Conservation (phyloP, 2,329 filamentous ascomycete species). For the Calonectria pauciramosa region DNA sequence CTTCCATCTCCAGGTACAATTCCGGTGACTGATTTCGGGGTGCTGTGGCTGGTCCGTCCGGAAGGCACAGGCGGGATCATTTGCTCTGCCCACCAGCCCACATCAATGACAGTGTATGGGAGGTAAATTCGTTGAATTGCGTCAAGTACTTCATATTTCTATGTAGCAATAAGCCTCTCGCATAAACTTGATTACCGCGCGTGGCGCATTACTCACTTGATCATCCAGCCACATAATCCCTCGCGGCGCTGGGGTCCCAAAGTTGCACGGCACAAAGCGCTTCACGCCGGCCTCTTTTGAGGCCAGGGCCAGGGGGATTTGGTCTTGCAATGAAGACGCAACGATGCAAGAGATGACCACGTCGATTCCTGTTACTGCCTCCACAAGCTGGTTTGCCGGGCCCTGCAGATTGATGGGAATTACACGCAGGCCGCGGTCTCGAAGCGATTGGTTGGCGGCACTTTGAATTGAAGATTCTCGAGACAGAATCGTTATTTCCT, state of each 20-base stretch:
- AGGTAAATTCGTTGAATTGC: not conserved
- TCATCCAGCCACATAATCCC: not conserved
- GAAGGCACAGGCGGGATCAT: not conserved
- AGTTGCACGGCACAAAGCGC: conserved; percentile 24
- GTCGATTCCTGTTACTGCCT: conserved; percentile 10
- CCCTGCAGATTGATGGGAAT: not conserved
- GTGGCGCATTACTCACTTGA: not conserved
- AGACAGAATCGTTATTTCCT: conserved; percentile 18
- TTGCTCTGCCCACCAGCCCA: not conserved
- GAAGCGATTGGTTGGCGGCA: not conserved
- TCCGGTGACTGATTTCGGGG: not conserved
- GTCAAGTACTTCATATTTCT: not conserved
- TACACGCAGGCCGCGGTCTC: not conserved
- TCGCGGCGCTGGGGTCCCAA: not conserved
- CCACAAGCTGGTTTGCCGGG: not conserved
- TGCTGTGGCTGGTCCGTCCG: not conserved
- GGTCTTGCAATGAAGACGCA: not conserved
- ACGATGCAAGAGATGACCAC: conserved; percentile 8
- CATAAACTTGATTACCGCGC: not conserved
- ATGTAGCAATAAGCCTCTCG: not conserved
- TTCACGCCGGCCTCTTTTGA: conserved; percentile 17
- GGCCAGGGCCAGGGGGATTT: conserved; percentile 17
- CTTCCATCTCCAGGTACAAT: not conserved
- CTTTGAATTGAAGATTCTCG: conserved; percentile 14
- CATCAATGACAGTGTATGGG: not conserved